These are phyloP conservation scores for Pseudoneurospora amorphoporcata DNA, from an alignment of 495 filamentous ascomycete species.

Conservation along the genomic window DNA sequence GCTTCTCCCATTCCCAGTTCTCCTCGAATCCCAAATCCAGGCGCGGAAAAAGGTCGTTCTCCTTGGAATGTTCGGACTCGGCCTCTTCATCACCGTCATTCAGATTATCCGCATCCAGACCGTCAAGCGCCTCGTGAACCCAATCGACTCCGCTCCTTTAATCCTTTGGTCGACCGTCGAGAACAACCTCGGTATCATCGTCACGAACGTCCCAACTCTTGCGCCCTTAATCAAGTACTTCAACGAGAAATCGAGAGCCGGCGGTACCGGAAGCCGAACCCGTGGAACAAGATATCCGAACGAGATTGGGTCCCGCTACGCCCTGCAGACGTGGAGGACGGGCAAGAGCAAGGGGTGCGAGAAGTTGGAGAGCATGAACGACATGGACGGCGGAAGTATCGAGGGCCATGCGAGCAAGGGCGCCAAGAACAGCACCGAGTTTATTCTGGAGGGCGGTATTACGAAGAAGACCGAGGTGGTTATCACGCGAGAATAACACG, in stretches of 20 bases:
- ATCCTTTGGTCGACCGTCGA: constrained; percentile 45
- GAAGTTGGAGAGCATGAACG: constrained; percentile 10
- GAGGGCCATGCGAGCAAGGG: constrained; percentile 10
- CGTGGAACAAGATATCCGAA: constrained; percentile 37
- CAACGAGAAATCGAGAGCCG: constrained; percentile 11
- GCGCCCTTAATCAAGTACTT: constrained; percentile 39
- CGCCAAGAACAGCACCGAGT: constrained; percentile 12
- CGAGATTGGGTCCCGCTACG: constrained; percentile 9
- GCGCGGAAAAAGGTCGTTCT: constrained; percentile 32
- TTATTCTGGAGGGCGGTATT: constrained; percentile 14
- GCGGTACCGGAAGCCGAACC: constrained; percentile 16
- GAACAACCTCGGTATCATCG: constrained; percentile 40
- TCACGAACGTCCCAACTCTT: constrained; percentile 40
- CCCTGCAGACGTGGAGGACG: constrained; percentile 14
- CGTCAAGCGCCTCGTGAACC: constrained; percentile 31
- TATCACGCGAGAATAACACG: constrained; percentile 4
- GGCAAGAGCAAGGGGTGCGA: constrained; percentile 5
- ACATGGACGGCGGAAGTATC: constrained; percentile 11
- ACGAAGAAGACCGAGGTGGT: constrained; percentile 17
- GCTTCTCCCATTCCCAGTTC: constrained; percentile 40
- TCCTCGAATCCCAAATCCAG: constrained; percentile 32
- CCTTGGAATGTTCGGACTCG: constrained; percentile 37
- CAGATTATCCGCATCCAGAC: constrained; percentile 46
- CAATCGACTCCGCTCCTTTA: constrained; percentile 35
- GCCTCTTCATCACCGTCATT: constrained; percentile 44